Conservation (phyloP, 75 land plant genomes). For the Picea glauca region DNA sequence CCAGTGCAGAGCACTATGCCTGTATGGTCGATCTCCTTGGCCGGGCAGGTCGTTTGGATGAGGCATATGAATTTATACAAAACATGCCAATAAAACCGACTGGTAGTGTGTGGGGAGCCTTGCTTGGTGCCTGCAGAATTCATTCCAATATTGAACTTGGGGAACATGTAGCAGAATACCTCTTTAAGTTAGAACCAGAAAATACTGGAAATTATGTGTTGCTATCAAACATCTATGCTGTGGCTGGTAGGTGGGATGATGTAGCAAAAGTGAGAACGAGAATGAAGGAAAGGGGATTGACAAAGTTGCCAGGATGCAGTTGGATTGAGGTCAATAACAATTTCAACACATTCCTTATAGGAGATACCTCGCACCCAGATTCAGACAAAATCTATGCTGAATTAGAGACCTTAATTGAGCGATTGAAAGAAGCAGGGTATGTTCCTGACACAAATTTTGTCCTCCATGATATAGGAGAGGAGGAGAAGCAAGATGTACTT, state of each 20-base stretch:
- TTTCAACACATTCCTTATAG: background rate
- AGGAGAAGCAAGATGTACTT: constrained; percentile 7
- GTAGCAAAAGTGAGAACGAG: constrained; percentile 29
- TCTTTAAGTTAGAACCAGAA: constrained; percentile 31
- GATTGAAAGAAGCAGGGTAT: background rate
- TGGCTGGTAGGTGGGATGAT: constrained; percentile 31
- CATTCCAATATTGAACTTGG: constrained; percentile 35
- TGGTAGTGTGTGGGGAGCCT: constrained; percentile 70
- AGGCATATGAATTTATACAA: constrained; percentile 50
- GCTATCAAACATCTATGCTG: constrained; percentile 23
- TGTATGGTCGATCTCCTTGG: constrained; percentile 77
- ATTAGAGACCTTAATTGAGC: background rate
- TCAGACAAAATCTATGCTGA: constrained; percentile 1
- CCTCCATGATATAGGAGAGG: background rate
- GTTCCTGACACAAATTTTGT: background rate
- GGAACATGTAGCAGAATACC: constrained; percentile 24
- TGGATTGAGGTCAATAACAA: background rate
- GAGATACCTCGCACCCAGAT: background rate
- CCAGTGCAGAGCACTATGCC: constrained; percentile 44
- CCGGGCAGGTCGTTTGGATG: constrained; percentile 63
- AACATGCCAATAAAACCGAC: constrained; percentile 64
- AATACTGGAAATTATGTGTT: constrained; percentile 47
- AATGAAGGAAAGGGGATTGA: constrained; percentile 23
- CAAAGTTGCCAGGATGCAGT: background rate
- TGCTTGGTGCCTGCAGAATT: constrained; percentile 64